These are phyloP conservation scores for Incumbomyces delicatus DNA, from an alignment of 2,329 filamentous ascomycete genomes.

Conservation along the genomic window DNA sequence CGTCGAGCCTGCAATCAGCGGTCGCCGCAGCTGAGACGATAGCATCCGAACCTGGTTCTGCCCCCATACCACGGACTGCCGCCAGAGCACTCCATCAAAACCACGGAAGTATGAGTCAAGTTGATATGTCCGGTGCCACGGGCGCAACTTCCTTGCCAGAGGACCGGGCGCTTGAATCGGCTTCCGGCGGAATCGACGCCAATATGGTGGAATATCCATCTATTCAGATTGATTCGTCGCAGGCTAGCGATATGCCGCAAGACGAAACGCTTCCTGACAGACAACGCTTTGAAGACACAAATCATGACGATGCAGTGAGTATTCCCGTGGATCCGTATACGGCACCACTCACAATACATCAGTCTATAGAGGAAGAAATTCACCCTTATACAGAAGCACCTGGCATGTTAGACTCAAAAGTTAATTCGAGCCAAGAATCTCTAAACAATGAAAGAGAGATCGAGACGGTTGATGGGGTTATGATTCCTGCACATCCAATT, in stretches of 20 bases:
- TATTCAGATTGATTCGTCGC: background rate
- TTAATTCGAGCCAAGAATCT: conserved; percentile 20
- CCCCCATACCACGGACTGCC: no score
- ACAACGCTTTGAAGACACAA: background rate
- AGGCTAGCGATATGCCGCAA: background rate
- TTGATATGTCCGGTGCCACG: no score
- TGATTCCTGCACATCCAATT: conserved; percentile 16
- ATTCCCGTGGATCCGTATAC: background rate
- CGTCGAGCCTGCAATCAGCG: no score
- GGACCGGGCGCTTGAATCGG: background rate
- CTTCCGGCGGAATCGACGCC: background rate
- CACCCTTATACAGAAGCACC: conserved; percentile 11
- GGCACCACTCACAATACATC: conserved; percentile 15
- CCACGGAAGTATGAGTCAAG: no score
- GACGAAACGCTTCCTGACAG: background rate
- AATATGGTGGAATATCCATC: background rate
- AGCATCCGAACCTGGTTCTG: no score
- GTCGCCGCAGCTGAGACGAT: no score
- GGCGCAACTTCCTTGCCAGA: no score
- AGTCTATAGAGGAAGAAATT: conserved; percentile 20
- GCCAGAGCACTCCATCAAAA: no score
- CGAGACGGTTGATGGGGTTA: conserved; percentile 14
- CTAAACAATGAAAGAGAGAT: conserved; percentile 17
- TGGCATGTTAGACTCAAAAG: conserved; percentile 13
- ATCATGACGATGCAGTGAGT: background rate